Evolutionary conservation across 345 rosid genomes (phyloP).

Genomic region (Sisymbrium altissimum): DNA sequence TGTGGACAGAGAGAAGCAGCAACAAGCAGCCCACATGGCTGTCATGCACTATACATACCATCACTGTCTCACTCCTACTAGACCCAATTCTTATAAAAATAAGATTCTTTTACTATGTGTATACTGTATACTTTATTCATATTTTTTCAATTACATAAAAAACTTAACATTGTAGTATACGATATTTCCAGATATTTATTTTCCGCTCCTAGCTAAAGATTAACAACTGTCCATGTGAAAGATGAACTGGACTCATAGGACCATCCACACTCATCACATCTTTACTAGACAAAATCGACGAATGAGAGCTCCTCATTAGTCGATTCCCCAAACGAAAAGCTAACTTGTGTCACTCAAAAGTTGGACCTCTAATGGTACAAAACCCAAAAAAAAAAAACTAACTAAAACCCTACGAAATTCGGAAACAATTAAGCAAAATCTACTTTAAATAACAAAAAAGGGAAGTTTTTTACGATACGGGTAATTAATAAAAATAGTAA

Average conservation of each 20-base stretch:
- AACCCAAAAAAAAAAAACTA: too few relatives aligned
- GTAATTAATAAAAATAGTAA: neutral
- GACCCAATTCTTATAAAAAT: neutral
- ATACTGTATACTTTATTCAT: neutral
- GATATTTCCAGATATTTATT: constrained; percentile 14
- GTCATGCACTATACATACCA: constrained; percentile 22
- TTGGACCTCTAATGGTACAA: too few relatives aligned
- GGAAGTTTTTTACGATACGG: neutral
- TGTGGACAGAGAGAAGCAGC: constrained; percentile 15
- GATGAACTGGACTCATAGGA: constrained; percentile 28
- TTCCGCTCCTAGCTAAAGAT: neutral
- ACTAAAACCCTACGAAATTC: constrained; percentile 23
- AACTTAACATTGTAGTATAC: neutral
- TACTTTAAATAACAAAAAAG: neutral
- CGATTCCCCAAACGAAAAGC: neutral
- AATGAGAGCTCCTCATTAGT: neutral
- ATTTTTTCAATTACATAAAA: neutral
- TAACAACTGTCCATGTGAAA: constrained; percentile 26
- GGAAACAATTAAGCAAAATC: neutral
- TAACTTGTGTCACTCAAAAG: neutral
- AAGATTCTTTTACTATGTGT: constrained; percentile 17
- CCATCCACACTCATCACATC: neutral
- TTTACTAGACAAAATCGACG: neutral
- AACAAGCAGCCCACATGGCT: constrained; percentile 35
- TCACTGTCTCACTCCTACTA: constrained; percentile 27